These are phyloP conservation scores for Ustilaginoidea virens DNA, from an alignment of 2,329 filamentous ascomycete genomes.

Conservation along the genomic window DNA sequence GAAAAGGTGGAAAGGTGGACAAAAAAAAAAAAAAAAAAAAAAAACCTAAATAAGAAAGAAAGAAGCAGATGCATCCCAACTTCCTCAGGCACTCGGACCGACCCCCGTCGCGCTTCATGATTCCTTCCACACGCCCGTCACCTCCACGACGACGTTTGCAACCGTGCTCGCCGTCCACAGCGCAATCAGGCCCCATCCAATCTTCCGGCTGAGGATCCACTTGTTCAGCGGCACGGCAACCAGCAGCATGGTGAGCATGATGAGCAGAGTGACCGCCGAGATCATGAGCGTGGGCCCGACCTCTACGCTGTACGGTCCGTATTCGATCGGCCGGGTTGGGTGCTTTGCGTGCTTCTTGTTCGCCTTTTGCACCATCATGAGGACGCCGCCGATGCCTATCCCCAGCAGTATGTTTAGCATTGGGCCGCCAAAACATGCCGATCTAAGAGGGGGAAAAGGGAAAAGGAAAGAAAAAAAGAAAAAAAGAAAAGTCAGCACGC, in stretches of 20 bases:
- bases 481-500: not conserved
- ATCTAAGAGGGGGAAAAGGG: conserved; percentile 24
- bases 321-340: conserved; percentile 46
- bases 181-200: conserved; percentile 66
- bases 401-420: conserved; percentile 96
- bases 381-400: conserved; percentile 79
- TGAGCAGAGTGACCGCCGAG: conserved; percentile 65
- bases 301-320: conserved; percentile 67
- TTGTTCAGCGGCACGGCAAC: conserved; percentile 70
- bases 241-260: conserved; percentile 65
- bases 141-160: conserved; percentile 67
- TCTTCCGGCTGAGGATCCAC: conserved; percentile 70
- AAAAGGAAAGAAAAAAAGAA: not conserved
- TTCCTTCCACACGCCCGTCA: conserved; percentile 37
- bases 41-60: no score
- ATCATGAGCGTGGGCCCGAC: conserved; percentile 77
- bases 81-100: not conserved
- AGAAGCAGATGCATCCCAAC: not conserved
- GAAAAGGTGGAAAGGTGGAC: not conserved
- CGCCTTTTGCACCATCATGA: conserved; percentile 64
- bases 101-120: conserved; percentile 7
- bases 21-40: not conserved
- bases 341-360: conserved; percentile 51
- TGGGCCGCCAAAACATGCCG: conserved; percentile 93
- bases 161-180: conserved; percentile 72